These are phyloP conservation scores for Rhytidiadelphus loreus DNA, from an alignment of 225 moss, liverwort and hornwort species.

Conservation along the genomic window DNA sequence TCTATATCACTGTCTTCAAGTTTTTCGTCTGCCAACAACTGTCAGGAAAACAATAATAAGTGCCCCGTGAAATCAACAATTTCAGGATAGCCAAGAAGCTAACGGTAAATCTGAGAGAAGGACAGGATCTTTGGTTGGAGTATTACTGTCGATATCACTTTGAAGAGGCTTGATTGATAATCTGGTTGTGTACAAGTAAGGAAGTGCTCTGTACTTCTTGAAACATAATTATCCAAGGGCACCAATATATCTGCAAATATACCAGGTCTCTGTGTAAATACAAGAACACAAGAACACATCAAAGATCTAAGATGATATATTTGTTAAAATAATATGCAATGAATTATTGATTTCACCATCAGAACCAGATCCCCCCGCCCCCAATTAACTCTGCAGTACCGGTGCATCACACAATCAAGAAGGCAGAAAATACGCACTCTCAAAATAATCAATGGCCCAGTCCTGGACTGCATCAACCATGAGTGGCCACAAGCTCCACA, in stretches of 20 bases:
- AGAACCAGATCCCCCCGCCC: background rate
- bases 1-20: conserved; percentile 91
- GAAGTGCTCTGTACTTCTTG: conserved; percentile 97
- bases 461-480: conserved; percentile 97
- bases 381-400: background rate
- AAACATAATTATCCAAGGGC: conserved; percentile 94
- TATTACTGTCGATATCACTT: conserved; percentile 84
- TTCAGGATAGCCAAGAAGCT: background rate
- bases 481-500: conserved; percentile 99
- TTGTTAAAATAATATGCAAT: background rate
- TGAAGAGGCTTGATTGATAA: conserved; percentile 89
- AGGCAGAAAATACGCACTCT: conserved; percentile 42
- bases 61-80: background rate
- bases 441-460: conserved; percentile 99
- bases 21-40: conserved; percentile 93
- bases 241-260: conserved; percentile 78
- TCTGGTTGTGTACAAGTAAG: conserved; percentile 82
- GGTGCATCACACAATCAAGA: background rate
- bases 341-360: background rate
- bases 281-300: background rate
- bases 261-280: background rate
- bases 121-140: background rate
- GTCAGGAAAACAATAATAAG: background rate
- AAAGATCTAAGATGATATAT: background rate
- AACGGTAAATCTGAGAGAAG: background rate